Conservation (phyloP, 2,329 filamentous ascomycete genomes). For the Herpotrichia juniperi region DNA sequence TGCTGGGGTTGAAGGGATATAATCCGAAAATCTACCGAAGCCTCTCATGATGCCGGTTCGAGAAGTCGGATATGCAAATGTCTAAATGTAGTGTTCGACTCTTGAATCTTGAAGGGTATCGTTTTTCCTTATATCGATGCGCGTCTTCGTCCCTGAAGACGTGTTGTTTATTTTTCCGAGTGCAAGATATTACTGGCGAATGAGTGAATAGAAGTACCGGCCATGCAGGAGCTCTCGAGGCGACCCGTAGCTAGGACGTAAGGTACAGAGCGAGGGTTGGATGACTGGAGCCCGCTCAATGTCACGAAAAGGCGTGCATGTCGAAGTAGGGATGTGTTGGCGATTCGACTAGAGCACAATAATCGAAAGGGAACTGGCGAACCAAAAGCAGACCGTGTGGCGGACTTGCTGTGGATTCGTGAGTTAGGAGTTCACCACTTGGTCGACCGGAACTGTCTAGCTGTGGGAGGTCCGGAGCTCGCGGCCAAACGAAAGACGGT, state of each 20-base stretch:
- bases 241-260: slow-evolving; percentile 18
- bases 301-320: slow-evolving; percentile 36
- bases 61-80: neutral
- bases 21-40: slow-evolving; percentile 3
- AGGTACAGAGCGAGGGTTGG: slow-evolving; percentile 12
- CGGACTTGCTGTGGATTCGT: slow-evolving; percentile 3
- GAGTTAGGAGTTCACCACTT: slow-evolving; percentile 7
- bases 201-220: slow-evolving; percentile 25
- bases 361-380: slow-evolving; percentile 19
- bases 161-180: slow-evolving; percentile 26
- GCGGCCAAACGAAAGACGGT: slow-evolving; percentile 37
- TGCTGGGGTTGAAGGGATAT: slow-evolving; percentile 15
- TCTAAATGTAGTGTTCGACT: slow-evolving; percentile 2
- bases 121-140: slow-evolving; percentile 37
- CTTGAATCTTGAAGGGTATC: slow-evolving; percentile 11
- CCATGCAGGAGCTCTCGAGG: slow-evolving; percentile 31
- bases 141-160: slow-evolving; percentile 22
- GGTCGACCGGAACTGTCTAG: slow-evolving; percentile 4
- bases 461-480: slow-evolving; percentile 12
- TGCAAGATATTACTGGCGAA: slow-evolving; percentile 26
- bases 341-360: slow-evolving; percentile 8
- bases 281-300: slow-evolving; percentile 42
- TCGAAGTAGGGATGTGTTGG: slow-evolving; percentile 26
- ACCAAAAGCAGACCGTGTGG: slow-evolving; percentile 7
- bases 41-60: neutral